Evolutionary conservation across 2,329 filamentous ascomycete species (phyloP), one percentile per base, ranked within the genome.

Genomic region (Aspergillus sp.): DNA sequence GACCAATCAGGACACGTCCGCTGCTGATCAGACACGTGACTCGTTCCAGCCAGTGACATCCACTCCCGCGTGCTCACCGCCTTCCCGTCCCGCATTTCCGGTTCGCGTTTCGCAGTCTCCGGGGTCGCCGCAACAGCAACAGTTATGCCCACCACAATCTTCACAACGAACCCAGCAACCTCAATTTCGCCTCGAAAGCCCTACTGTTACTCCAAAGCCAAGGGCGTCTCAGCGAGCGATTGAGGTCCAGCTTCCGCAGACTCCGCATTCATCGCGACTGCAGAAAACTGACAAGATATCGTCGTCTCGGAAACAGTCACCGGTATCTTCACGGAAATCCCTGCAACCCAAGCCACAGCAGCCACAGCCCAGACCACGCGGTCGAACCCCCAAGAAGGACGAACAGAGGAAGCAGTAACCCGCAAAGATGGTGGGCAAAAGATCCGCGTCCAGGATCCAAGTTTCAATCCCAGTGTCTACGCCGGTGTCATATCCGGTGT

Each of bases 401-500:
- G 34, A 19, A 30, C 19, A 19, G 19, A 2, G 19, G 19, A 19
- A 19, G 19, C 19, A 19, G 19, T 44, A 34, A 42, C 19, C 38
- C 33, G 19, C 35, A 30, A 28, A 38, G 5, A 57, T 56, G 55
- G 36, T 46, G 19, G 52, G 50, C 10, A 49, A 48, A 36, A 51
- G 48, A 32, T 33, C 26, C 3, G 49, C 48, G 5, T 56, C 57
- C 7, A 57, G 62, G 3, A 29, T 59, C 4, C 54, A 58, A 42
- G 45, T 59, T 36, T 53, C 55, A 1, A 48, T 61, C 28, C 50
- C 53, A 4, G 35, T 42, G 1, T 49, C 44, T 29, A 46, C 57
- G 5, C 38, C 55, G 5, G 46, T 57, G 5, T 39, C 55, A 4
- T 68, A 64, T 44, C 57, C 52, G 42, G 70, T 77, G 4, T 85